Conservation (phyloP, 2,329 filamentous ascomycete species). For the Monosporascus ibericus region DNA sequence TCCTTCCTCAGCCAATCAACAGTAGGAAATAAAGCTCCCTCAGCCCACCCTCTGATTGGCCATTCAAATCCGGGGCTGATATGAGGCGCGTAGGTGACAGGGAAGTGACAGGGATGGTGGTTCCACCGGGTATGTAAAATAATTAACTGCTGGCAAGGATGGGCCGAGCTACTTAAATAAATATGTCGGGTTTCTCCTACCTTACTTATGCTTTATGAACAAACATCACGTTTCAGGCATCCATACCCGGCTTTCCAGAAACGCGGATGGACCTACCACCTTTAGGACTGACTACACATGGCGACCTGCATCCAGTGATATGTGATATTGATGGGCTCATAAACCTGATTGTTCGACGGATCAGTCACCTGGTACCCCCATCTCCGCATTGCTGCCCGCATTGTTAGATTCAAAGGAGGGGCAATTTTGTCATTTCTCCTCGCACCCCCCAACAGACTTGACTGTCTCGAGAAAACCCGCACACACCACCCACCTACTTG, state of each 20-base stretch:
- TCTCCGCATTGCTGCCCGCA: too few relatives aligned
- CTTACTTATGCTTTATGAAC: not conserved
- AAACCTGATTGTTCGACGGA: too few relatives aligned
- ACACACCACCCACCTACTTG: too few relatives aligned
- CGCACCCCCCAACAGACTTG: too few relatives aligned
- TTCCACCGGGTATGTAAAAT: not conserved
- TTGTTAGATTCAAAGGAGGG: too few relatives aligned
- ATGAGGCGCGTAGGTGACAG: too few relatives aligned
- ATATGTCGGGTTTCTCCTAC: not conserved
- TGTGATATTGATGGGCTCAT: not conserved
- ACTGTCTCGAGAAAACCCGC: too few relatives aligned
- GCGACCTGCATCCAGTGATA: not conserved
- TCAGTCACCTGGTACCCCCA: too few relatives aligned
- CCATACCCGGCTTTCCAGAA: not conserved
- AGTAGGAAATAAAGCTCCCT: not conserved
- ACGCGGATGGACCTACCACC: not conserved
- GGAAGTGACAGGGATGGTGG: too few relatives aligned
- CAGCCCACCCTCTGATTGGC: not conserved
- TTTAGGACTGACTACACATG: not conserved
- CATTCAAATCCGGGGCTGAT: not conserved
- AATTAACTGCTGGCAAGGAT: not conserved
- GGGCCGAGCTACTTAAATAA: not conserved
- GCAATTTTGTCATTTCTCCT: too few relatives aligned
- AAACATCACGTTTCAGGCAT: not conserved
- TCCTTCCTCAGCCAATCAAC: too few relatives aligned